Percentiles rank a stretch among this genome's conserved stretches.
Evolutionary conservation across 768 basidiomycete genomes (phyloP).

Genomic region (Pisolithus tinctorius): DNA sequence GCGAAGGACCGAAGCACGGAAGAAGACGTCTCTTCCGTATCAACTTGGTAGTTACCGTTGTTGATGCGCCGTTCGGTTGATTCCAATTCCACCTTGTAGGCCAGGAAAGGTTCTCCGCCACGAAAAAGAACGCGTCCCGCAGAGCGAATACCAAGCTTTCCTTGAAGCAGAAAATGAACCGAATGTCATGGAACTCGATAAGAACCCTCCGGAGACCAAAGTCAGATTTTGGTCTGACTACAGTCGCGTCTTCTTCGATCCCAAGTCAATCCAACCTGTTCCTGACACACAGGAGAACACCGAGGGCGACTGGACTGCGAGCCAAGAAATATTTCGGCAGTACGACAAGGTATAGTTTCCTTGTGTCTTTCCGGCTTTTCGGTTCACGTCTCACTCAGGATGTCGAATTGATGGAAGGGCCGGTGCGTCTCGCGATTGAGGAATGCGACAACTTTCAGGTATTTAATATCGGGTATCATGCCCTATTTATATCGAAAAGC

Average conservation of each 20-base stretch:
- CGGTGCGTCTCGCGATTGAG: constrained; percentile 61
- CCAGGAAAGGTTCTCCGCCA: constrained; percentile 42
- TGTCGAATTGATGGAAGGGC: constrained; percentile 59
- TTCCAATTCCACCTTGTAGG: constrained; percentile 30
- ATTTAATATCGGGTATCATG: background rate
- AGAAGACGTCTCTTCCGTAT: constrained; percentile 11
- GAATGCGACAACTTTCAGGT: constrained; percentile 76
- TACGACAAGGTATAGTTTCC: constrained; percentile 46
- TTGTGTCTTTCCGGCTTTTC: background rate
- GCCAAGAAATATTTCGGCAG: constrained; percentile 44
- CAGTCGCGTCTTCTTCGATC: constrained; percentile 49
- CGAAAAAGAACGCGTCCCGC: constrained; percentile 45
- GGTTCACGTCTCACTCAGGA: constrained; percentile 35
- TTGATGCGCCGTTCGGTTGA: background rate
- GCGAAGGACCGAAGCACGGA: constrained; percentile 33
- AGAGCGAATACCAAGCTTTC: constrained; percentile 48
- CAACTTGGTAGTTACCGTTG: constrained; percentile 14
- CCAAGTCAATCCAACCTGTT: constrained; percentile 57
- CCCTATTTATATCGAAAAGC: background rate
- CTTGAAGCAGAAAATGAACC: constrained; percentile 25
- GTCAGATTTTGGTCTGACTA: constrained; percentile 49
- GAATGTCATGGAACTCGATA: constrained; percentile 6
- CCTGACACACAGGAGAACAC: constrained; percentile 48
- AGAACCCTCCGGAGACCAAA: constrained; percentile 11
- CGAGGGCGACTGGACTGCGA: constrained; percentile 51